Evolutionary conservation across 2,329 filamentous ascomycete genomes (phyloP).

Genomic region (Fusarium sp.): DNA sequence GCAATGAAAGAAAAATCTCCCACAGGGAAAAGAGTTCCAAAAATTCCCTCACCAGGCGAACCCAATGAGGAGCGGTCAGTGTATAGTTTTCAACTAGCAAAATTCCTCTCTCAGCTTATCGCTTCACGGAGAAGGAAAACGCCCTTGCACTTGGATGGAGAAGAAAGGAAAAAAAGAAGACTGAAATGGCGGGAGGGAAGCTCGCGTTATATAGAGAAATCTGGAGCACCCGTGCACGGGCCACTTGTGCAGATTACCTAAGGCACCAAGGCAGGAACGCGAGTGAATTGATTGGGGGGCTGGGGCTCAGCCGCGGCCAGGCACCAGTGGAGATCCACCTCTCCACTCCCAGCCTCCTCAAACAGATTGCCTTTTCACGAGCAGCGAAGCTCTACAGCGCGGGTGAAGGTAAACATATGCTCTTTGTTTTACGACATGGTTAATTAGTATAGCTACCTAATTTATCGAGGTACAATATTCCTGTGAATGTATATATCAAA

Average conservation of each 20-base stretch:
- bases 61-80: slow-evolving; percentile 77
- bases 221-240: slow-evolving; percentile 32
- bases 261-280: slow-evolving; percentile 20
- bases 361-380: neutral
- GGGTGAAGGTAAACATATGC: neutral
- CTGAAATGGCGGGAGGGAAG: slow-evolving; percentile 42
- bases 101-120: slow-evolving; percentile 82
- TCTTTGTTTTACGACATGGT: neutral
- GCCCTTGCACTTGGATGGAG: slow-evolving; percentile 75
- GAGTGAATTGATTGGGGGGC: slow-evolving; percentile 29
- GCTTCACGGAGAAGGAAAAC: slow-evolving; percentile 71
- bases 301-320: slow-evolving; percentile 23
- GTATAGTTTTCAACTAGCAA: slow-evolving; percentile 90
- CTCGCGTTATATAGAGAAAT: slow-evolving; percentile 49
- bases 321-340: slow-evolving; percentile 25
- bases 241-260: slow-evolving; percentile 30
- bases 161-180: slow-evolving; percentile 57
- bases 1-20: slow-evolving; percentile 57
- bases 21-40: slow-evolving; percentile 62
- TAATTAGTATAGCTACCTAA: neutral
- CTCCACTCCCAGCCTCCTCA: neutral
- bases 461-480: neutral
- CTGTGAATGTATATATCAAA: neutral
- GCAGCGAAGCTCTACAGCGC: neutral
- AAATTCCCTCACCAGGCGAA: slow-evolving; percentile 78